Evolutionary conservation across 257 asterid genomes (phyloP).

Genomic region (Nemophila menziesii): DNA sequence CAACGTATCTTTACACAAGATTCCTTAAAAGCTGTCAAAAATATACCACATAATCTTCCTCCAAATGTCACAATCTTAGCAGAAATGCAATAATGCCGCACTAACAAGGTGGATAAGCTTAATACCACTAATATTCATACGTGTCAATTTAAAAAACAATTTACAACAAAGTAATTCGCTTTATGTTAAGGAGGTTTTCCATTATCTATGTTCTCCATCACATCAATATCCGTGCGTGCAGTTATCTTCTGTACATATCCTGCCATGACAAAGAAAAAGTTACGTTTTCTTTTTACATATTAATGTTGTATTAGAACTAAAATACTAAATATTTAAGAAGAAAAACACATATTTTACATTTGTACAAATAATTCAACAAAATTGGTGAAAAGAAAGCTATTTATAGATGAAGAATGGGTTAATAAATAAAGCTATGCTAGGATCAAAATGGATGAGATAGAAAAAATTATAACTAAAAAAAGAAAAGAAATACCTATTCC

Average conservation of each 20-base stretch:
- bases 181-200: slow-evolving; percentile 42
- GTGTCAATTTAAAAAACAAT: slow-evolving; percentile 1
- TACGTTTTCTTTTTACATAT: too few relatives aligned
- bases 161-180: neutral
- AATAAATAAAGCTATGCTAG: neutral
- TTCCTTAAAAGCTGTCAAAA: slow-evolving; percentile 5
- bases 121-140: neutral
- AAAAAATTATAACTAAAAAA: slow-evolving; percentile 1
- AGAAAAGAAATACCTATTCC: slow-evolving; percentile 53
- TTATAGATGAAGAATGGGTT: too few relatives aligned
- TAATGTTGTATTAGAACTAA: neutral
- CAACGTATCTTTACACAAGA: neutral
- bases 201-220: slow-evolving; percentile 85
- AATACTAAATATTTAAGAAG: neutral
- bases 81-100: neutral
- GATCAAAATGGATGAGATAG: neutral
- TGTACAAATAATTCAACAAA: neutral
- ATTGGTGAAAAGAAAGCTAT: neutral
- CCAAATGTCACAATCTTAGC: neutral
- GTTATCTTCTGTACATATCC: slow-evolving; percentile 95
- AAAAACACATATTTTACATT: too few relatives aligned
- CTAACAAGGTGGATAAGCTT: neutral
- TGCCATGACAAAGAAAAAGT: slow-evolving; percentile 21
- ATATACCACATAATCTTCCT: slow-evolving; percentile 4
- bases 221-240: slow-evolving; percentile 53